Evolutionary conservation across 2,329 filamentous ascomycete genomes (phyloP).

Genomic region (Elsinoe arachidis): DNA sequence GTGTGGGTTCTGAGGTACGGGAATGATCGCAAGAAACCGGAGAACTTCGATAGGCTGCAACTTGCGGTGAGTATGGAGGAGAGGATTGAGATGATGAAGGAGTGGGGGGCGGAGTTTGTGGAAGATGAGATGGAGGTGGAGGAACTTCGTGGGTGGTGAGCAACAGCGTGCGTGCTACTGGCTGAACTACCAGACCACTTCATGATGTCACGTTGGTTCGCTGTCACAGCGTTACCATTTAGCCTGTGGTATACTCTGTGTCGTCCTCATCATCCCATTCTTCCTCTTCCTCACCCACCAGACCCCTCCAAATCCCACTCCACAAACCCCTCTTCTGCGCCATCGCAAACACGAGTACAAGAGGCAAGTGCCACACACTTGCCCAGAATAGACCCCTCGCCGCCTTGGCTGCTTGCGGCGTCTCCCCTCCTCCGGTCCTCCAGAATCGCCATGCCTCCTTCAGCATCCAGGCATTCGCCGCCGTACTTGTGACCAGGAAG

Average conservation of each 20-base stretch:
- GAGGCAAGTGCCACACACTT: slow-evolving; percentile 91
- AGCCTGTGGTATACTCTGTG: neutral
- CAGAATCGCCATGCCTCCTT: slow-evolving; percentile 76
- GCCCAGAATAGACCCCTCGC: slow-evolving; percentile 91
- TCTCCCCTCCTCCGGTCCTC: slow-evolving; percentile 65
- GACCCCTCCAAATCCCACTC: slow-evolving; percentile 66
- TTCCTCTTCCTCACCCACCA: slow-evolving; percentile 49
- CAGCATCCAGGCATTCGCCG: slow-evolving; percentile 79
- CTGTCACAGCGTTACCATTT: too few species aligned
- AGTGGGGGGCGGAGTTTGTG: too few species aligned
- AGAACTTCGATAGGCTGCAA: too few species aligned
- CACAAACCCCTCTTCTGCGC: slow-evolving; percentile 90
- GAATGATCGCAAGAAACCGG: too few species aligned
- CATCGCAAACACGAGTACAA: slow-evolving; percentile 80
- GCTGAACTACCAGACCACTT: too few species aligned
- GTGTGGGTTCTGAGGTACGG: too few species aligned
- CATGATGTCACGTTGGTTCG: too few species aligned
- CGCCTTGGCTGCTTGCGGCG: slow-evolving; percentile 38
- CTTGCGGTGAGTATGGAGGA: too few species aligned
- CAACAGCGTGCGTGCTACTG: too few species aligned
- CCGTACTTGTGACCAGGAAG: slow-evolving; percentile 70
- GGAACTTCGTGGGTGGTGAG: too few species aligned
- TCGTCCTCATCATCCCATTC: slow-evolving; percentile 46
- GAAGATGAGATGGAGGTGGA: too few species aligned
- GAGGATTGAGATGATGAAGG: too few species aligned